Conservation (phyloP, 257 asterid genomes). For the Solanum arcanum region DNA sequence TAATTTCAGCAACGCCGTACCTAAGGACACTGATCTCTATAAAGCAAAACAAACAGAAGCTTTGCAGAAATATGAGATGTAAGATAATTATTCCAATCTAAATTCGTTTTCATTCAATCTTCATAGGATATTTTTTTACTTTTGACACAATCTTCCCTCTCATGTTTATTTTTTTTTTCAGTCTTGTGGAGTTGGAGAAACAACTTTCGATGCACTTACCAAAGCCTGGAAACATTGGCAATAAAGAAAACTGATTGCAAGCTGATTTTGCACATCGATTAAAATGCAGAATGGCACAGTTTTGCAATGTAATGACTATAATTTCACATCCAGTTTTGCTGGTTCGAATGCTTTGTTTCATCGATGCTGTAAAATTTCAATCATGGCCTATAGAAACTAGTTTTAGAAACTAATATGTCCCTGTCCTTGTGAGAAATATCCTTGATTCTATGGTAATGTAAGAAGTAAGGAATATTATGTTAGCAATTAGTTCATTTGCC, state of each 20-base stretch:
- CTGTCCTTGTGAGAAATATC: neutral
- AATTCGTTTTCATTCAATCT: neutral
- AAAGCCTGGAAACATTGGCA: slow-evolving; percentile 1
- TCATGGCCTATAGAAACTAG: neutral
- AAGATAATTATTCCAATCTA: slow-evolving; percentile 9
- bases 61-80: slow-evolving; percentile 62
- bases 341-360: neutral
- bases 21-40: slow-evolving; percentile 58
- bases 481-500: neutral
- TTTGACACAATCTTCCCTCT: neutral
- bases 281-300: neutral
- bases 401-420: neutral
- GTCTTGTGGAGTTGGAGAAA: slow-evolving; percentile 86
- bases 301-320: neutral
- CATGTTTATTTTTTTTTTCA: slow-evolving; percentile 14
- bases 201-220: slow-evolving; percentile 55
- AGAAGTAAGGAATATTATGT: neutral
- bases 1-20: slow-evolving; percentile 35
- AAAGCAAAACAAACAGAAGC: slow-evolving; percentile 82
- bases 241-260: neutral
- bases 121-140: neutral
- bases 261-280: neutral
- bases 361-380: neutral
- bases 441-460: neutral
- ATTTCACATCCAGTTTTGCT: neutral